Conservation (phyloP, 116 monocot genomes). For the Trichopus zeylanicus region DNA sequence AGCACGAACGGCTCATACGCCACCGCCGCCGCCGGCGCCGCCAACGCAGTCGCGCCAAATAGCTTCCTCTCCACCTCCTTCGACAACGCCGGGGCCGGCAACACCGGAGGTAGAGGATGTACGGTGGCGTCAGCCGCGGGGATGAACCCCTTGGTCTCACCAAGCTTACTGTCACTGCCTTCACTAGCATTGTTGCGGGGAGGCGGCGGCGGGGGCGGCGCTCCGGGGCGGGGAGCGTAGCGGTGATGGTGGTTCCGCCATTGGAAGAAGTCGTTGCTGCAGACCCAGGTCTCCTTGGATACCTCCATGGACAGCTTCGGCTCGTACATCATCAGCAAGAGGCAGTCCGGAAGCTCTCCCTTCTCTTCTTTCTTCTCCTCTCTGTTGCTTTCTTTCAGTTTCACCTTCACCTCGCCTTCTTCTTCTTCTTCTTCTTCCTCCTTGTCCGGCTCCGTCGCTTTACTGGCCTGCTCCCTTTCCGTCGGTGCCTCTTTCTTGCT, state of each 20-base stretch:
- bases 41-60: neutral
- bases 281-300: slow-evolving; percentile 98
- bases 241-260: slow-evolving; percentile 44
- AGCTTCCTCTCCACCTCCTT: slow-evolving; percentile 2
- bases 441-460: neutral
- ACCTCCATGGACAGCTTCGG: slow-evolving; percentile 99
- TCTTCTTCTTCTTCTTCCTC: slow-evolving; percentile 15
- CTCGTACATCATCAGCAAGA: slow-evolving; percentile 98
- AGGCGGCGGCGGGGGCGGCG: slow-evolving; percentile 5
- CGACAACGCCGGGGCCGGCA: neutral
- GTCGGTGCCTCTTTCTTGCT: neutral
- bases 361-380: slow-evolving; percentile 2
- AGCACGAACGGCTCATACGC: slow-evolving; percentile 60
- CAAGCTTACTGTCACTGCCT: neutral
- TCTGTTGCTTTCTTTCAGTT: slow-evolving; percentile 4
- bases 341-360: slow-evolving; percentile 65
- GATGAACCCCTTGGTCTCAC: neutral
- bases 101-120: no score
- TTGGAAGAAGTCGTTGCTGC: slow-evolving; percentile 70
- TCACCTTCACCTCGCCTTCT: slow-evolving; percentile 5
- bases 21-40: slow-evolving; percentile 8
- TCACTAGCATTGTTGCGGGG: neutral
- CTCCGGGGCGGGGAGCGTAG: slow-evolving; percentile 8
- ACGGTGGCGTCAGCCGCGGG: neutral
- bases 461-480: neutral